phyloP scores from a whole-genome alignment of 768 basidiomycete genomes.

The Leccinum barrowsii region DNA sequence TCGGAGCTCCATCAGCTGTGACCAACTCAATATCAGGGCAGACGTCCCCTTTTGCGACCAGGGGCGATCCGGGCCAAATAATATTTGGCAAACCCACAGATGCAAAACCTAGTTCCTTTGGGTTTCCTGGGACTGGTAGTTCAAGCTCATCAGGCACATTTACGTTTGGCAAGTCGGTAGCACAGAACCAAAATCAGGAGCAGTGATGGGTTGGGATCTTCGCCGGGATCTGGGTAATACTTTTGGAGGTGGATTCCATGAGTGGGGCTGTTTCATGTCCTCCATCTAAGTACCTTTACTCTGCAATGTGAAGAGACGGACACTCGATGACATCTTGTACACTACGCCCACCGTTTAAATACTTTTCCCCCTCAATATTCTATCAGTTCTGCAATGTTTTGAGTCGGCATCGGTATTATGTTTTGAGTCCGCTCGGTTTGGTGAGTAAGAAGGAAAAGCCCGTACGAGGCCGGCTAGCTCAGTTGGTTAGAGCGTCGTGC shows the following conservation, averaged over 20 bases:
- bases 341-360: conserved; percentile 11
- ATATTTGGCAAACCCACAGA: conserved; percentile 17
- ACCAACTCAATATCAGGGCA: conserved; percentile 13
- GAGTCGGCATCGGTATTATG: neutral
- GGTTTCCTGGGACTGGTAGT: conserved; percentile 26
- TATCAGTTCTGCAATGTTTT: neutral
- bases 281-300: neutral
- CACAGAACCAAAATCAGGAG: conserved; percentile 34
- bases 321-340: conserved; percentile 11
- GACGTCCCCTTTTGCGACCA: neutral
- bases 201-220: conserved; percentile 18
- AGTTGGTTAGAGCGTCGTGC: conserved; percentile 93
- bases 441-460: neutral
- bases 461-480: conserved; percentile 73
- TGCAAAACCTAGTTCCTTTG: conserved; percentile 29
- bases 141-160: conserved; percentile 15
- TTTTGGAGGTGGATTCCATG: neutral
- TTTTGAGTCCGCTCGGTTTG: neutral
- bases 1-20: conserved; percentile 12
- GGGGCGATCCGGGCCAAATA: conserved; percentile 6
- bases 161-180: conserved; percentile 25
- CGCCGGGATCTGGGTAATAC: neutral
- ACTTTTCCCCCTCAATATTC: conserved; percentile 1
- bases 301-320: neutral
- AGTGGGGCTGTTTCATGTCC: neutral